Percentiles rank a stretch among this genome's conserved stretches.
Evolutionary conservation across 106 monocot species (phyloP).

Genomic region (Dioscorea dumetorum): DNA sequence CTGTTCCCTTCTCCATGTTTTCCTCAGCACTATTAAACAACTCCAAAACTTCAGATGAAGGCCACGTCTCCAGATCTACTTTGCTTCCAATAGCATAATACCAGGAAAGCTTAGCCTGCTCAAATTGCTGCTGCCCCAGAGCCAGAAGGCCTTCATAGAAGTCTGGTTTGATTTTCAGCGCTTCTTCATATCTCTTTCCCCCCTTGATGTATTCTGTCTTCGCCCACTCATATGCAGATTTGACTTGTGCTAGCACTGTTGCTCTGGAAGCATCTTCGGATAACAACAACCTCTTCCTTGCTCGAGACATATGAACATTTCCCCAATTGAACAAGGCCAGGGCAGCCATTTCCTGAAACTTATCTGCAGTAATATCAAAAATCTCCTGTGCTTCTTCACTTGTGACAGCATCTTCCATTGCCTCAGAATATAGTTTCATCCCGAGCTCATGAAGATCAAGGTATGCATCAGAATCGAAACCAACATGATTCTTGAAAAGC

Average conservation of each 20-base stretch:
- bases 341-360: conserved; percentile 94
- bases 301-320: conserved; percentile 92
- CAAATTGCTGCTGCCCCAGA: conserved; percentile 75
- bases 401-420: conserved; percentile 78
- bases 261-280: conserved; percentile 51
- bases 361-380: conserved; percentile 51
- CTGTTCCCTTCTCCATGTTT: conserved; percentile 83
- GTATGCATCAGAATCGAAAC: conserved; percentile 70
- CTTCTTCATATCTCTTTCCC: conserved; percentile 62
- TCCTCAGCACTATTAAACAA: conserved; percentile 79
- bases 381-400: conserved; percentile 81
- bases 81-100: conserved; percentile 60
- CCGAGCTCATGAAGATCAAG: conserved; percentile 86
- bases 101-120: conserved; percentile 87
- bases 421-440: conserved; percentile 82
- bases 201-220: conserved; percentile 63
- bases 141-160: conserved; percentile 84
- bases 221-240: conserved; percentile 71
- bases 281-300: conserved; percentile 52
- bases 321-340: conserved; percentile 97
- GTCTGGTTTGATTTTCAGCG: conserved; percentile 70
- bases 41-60: conserved; percentile 45
- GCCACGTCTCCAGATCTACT: conserved; percentile 41
- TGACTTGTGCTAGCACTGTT: conserved; percentile 32
- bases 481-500: conserved; percentile 78